phyloP scores from a whole-genome alignment of 768 basidiomycete genomes.

The Gloeopeniophorella convolvens region DNA sequence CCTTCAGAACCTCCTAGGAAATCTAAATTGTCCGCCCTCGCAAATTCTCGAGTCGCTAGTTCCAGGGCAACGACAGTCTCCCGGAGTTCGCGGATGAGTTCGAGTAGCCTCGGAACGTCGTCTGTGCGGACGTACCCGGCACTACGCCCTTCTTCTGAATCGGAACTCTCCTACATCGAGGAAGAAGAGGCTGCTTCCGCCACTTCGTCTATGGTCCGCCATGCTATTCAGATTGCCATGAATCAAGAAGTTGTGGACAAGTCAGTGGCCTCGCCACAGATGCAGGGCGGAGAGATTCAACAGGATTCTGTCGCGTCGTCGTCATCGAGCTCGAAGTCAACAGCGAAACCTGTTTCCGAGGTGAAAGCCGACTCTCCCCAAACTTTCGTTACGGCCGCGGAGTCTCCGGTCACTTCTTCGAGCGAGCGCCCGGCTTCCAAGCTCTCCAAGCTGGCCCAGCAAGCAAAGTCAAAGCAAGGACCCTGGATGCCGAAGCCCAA shows the following conservation, averaged over 20 bases:
- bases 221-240: conserved; percentile 64
- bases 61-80: conserved; percentile 42
- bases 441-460: conserved; percentile 67
- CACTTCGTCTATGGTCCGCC: conserved; percentile 52
- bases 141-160: conserved; percentile 62
- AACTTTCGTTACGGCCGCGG: conserved; percentile 1
- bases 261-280: conserved; percentile 1
- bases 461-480: conserved; percentile 41
- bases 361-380: conserved; percentile 1
- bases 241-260: conserved; percentile 51
- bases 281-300: conserved; percentile 11
- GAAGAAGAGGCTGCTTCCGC: conserved; percentile 32
- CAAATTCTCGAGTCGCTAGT: conserved; percentile 43
- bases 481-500: conserved; percentile 25
- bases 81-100: conserved; percentile 33
- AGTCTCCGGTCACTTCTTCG: conserved; percentile 4
- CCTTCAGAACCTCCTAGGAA: conserved; percentile 27
- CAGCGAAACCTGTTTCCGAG: conserved; percentile 4
- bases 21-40: conserved; percentile 65
- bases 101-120: conserved; percentile 40
- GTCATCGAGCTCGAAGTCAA: conserved; percentile 17
- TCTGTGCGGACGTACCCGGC: conserved; percentile 69
- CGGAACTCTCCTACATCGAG: conserved; percentile 29
- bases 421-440: conserved; percentile 45
- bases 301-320: conserved; percentile 7